Conservation (phyloP, 1,139 yeast genomes). For the Pichia terricola region DNA sequence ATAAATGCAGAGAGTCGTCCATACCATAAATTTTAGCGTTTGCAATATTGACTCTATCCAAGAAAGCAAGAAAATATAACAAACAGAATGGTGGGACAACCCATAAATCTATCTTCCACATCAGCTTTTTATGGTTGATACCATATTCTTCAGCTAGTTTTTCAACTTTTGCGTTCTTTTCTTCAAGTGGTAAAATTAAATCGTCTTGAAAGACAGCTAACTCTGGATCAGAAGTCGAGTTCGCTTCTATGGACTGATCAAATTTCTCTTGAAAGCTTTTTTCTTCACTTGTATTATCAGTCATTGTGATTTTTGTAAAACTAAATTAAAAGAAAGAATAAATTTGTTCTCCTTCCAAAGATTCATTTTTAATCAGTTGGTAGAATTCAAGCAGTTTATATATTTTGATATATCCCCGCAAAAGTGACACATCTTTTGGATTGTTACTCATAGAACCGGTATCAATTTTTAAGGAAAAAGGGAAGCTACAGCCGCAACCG, state of each 20-base stretch:
- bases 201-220: slow-evolving; percentile 1
- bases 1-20: slow-evolving; percentile 38
- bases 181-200: slow-evolving; percentile 14
- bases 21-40: slow-evolving; percentile 67
- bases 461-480: no score
- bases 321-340: background rate
- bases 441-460: no score
- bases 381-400: no score
- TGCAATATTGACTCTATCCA: slow-evolving; percentile 67
- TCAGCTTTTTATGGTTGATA: slow-evolving; percentile 38
- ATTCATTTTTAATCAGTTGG: no score
- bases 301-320: slow-evolving; percentile 1
- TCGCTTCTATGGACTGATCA: background rate
- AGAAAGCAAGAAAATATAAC: slow-evolving; percentile 56
- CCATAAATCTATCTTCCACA: slow-evolving; percentile 55
- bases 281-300: slow-evolving; percentile 4
- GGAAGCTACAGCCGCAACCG: no score
- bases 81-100: slow-evolving; percentile 66
- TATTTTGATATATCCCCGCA: no score
- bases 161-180: slow-evolving; percentile 24
- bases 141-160: slow-evolving; percentile 33
- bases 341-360: no score
- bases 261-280: slow-evolving; percentile 1
- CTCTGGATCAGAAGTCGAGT: slow-evolving; percentile 1
- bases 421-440: no score